These are phyloP conservation scores for Malus hybrid DNA, from an alignment of 331 rosid species.

Conservation along the genomic window DNA sequence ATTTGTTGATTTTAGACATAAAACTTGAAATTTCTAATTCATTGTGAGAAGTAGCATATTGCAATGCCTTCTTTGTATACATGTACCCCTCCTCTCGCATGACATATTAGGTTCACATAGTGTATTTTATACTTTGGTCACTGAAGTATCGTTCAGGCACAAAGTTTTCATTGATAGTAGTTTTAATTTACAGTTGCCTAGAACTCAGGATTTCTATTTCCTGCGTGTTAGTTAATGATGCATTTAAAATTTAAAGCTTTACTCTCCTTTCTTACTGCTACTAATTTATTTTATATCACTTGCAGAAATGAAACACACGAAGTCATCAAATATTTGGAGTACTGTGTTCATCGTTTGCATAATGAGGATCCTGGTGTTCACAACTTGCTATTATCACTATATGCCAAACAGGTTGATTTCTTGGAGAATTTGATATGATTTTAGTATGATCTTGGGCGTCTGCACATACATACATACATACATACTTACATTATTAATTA, in stretches of 20 bases:
- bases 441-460: not conserved
- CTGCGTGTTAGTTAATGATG: not conserved
- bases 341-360: conserved; percentile 83
- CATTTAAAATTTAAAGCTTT: not conserved
- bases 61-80: not conserved
- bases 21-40: not conserved
- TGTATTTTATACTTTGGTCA: not conserved
- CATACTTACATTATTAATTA: not conserved
- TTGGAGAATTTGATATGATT: conserved; percentile 6
- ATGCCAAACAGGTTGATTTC: conserved; percentile 82
- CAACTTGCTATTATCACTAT: conserved; percentile 85
- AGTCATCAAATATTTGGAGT: conserved; percentile 93
- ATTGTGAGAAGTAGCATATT: not conserved
- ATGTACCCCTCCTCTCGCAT: not conserved
- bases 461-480: not conserved
- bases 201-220: not conserved
- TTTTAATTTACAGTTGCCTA: not conserved
- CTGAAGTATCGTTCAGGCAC: not conserved
- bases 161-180: not conserved
- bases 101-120: not conserved
- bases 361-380: conserved; percentile 99
- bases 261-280: not conserved
- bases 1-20: not conserved
- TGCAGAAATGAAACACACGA: conserved; percentile 98
- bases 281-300: conserved; percentile 11